Evolutionary conservation across 306 rosid genomes (phyloP), one percentile per base, ranked within the genome.

Genomic region (Canavalia ensiformis): DNA sequence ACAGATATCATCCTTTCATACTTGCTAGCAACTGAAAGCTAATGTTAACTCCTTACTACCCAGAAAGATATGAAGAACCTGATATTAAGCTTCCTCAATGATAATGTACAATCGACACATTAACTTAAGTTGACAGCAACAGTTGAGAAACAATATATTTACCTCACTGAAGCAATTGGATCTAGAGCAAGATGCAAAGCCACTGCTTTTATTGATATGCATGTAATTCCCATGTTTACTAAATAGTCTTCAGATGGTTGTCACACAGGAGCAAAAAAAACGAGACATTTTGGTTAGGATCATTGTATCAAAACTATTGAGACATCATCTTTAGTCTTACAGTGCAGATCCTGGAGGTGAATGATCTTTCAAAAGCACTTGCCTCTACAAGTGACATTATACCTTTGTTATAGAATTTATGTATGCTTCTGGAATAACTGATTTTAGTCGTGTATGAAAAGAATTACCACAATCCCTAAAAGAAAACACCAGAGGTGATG

Each of bases 371-470:
- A 70, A 62, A 25, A 39, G 13, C 35, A 50, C 9, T 59, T 69
- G 42, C 46, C 60, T 39, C 60, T 41, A 45, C 63, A 34, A 75
- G 49, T 49, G 35, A 81, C 62, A 59, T 66, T 58, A 83, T 57
- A 87, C 75, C 85, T 87, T 87, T 25, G 64, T 70, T 34, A 87
- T 84, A 76, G 91, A 89, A 81, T 84, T 85, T 66, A 91, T 67
- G 75, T 78, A 85, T 30, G 86, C 90, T 79, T 88, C 94, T 33
- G 93, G 88, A 69, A 89, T 78, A 75, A 81, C 85, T 35, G 42
- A 78, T 86, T 89, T 88, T 51, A 93, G 87, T 71, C 79, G 81
- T 67, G 0, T 65, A 7, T 88, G 81, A 81, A 95, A 93, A 29
- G 87, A 56, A 62, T 83, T 83, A 41, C 86, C 77, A 54, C 45